These are phyloP conservation scores for Coix lacrymajobi DNA, from an alignment of 176 grass and related monocot species.

Conservation along the genomic window DNA sequence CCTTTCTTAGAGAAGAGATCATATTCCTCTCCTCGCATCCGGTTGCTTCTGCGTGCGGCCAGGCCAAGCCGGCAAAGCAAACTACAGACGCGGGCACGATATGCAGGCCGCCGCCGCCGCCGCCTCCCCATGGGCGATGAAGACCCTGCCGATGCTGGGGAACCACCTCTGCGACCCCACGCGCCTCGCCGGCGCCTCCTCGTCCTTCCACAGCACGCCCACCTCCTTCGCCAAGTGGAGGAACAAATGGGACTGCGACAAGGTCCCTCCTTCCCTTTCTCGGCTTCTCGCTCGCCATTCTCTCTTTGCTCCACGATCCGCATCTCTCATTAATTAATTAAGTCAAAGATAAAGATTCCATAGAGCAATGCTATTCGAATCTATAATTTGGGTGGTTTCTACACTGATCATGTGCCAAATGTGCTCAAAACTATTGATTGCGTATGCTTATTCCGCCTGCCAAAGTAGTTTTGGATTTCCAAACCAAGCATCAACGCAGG, in stretches of 20 bases:
- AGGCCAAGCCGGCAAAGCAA: neutral
- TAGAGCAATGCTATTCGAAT: neutral
- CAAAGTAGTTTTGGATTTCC: neutral
- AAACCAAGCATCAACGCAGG: neutral
- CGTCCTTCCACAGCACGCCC: conserved; percentile 63
- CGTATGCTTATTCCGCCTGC: conserved; percentile 2
- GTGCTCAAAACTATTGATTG: neutral
- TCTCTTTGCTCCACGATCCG: neutral
- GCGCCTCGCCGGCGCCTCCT: neutral
- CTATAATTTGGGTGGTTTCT: neutral
- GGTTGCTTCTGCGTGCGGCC: conserved; percentile 8
- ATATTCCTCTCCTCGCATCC: neutral
- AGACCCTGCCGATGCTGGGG: conserved; percentile 33
- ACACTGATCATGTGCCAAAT: neutral
- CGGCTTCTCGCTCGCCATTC: neutral
- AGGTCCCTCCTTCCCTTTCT: conserved; percentile 36
- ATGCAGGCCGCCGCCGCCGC: conserved; percentile 43
- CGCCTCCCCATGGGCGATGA: conserved; percentile 34
- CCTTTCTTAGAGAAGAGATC: neutral
- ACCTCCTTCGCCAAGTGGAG: conserved; percentile 59
- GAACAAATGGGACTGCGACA: conserved; percentile 58
- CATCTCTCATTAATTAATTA: neutral
- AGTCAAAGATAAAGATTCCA: neutral
- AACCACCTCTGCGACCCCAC: conserved; percentile 16
- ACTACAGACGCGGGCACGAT: neutral